Base-by-base conservation (phyloP, 2,329 filamentous ascomycete genomes). In the Didymella pomorum region DNA sequence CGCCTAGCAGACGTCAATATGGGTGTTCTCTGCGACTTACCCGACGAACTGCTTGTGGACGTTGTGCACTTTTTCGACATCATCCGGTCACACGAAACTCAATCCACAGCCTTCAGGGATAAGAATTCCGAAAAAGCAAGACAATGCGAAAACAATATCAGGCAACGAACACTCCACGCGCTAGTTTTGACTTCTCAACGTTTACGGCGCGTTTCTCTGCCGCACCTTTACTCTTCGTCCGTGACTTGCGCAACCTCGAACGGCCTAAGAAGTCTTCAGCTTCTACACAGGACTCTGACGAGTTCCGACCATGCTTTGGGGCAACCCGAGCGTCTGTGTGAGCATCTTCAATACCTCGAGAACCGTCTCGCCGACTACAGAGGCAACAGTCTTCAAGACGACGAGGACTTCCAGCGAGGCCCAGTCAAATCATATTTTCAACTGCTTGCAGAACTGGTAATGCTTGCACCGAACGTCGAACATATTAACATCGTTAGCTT, bases 191-290 rank as follows among this genome's bases (percentile, higher is more conserved):
- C 65, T 4, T 71, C 62, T 23, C 59, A 31, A 29, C 58, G 46
- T 11, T 41, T 74, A 6, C 63, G 62, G 21, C 46, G 49, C 6
- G 61, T 75, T 4, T 56, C 66, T 2, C 58, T 61, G 11, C 69
- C 71, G 2, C 37, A 59, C 21, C 58, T 75, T 10, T 73, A 74
- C 52, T 52, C 62, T 6, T 66, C 70, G 2, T 71, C 69, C 28
- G 39, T 52, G 3, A 61, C 66, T n/a, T 64, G 61, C 14, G 46
- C 65, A 3, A 68, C 68, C 1, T 48, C 35, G 35, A 20, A 56
- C 16, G 69, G 68, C 7, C 47, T 66, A 9, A 16, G 31, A n/a
- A 37, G 48, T 26, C 58, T 74, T 2, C 43, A 45, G 9, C 51
- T 62, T 3, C 70, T 74, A 35, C 58, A 62, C 47, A 46, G 60